Base-by-base conservation (phyloP, 2,329 filamentous ascomycete species). In the Thielaviopsis euricoi region DNA sequence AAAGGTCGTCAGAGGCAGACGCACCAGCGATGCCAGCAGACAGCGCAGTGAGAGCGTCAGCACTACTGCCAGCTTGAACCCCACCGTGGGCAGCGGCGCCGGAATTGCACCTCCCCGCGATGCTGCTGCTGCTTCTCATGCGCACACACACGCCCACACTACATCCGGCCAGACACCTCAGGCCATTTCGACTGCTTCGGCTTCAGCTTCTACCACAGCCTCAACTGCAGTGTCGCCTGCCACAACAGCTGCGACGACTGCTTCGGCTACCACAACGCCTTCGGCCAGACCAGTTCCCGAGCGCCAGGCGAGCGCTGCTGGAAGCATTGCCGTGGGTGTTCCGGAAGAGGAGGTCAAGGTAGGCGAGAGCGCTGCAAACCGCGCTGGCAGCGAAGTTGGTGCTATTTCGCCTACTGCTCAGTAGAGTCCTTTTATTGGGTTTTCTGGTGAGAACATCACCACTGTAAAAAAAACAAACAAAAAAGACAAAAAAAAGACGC, bases 321-420 rank as follows among this genome's bases (percentile, higher is more conserved):
- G 71, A 22, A 75, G 71, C 59, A 66, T 76, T 1, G 76, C 69
- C 5, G 73, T 80, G 0, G 79, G 79, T 1, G 79, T 81, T 2
- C 74, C 78, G 0, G 80, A 82, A 50, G 79, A 82, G 52, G 79
- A 81, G 65, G 67, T 83, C 50, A 73, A 74, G 55, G 79, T 83
- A 26, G 80, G 80, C 1, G 80, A 83, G 70, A 83, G 80, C 61
- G 80, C 80, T 0, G 77, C 79, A 1, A 81, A 77, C 63, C 68
- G 71, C 0, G 71, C 58, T 25, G 23, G 21, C 17, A 23, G 54
- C 25, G 37, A 25, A n/a, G 13, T 33, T 40, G 22, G 26, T 43
- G 19, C 2, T 5, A 10, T 49, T 19, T 5, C 26, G n/a, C 12
- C 15, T 43, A 13, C 21, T 49, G 13, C 13, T 4, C 25, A 26